Evolutionary conservation across 495 filamentous ascomycete genomes (phyloP).

Genomic region (Penicillium pulvis): DNA sequence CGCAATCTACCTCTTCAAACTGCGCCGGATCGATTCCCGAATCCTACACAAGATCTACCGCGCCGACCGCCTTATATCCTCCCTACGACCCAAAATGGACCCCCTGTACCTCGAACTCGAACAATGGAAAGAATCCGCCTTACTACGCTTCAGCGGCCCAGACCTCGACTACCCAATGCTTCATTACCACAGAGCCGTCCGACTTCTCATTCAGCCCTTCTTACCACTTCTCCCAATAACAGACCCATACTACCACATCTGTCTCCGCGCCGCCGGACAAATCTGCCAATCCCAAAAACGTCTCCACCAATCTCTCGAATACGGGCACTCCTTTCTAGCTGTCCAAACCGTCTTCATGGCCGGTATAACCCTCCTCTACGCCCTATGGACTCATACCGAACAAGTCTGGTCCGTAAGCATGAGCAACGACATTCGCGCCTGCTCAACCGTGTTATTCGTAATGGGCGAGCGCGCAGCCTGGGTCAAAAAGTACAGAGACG

Average conservation of each 20-base stretch:
- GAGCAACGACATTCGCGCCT: constrained; percentile 57
- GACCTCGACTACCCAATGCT: constrained; percentile 54
- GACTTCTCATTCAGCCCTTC: constrained; percentile 55
- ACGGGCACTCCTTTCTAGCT: constrained; percentile 57
- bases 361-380: constrained; percentile 54
- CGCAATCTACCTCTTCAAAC: constrained; percentile 50
- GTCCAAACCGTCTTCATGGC: constrained; percentile 59
- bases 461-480: constrained; percentile 56
- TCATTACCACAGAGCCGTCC: constrained; percentile 54
- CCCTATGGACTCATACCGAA: constrained; percentile 48
- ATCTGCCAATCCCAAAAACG: constrained; percentile 58
- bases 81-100: constrained; percentile 51
- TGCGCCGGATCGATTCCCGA: constrained; percentile 54
- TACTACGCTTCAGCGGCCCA: constrained; percentile 38
- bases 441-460: constrained; percentile 55
- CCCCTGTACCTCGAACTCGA: constrained; percentile 51
- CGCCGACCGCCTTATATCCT: constrained; percentile 49
- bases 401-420: constrained; percentile 54
- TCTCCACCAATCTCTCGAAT: constrained; percentile 53
- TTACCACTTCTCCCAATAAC: constrained; percentile 49
- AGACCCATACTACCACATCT: constrained; percentile 54
- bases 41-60: constrained; percentile 59
- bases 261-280: constrained; percentile 51
- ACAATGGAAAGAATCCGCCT: constrained; percentile 51
- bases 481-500: constrained; percentile 57